phyloP scores from a whole-genome alignment of 1,284 basidiomycete species.

The Ustilago xerochloae region DNA sequence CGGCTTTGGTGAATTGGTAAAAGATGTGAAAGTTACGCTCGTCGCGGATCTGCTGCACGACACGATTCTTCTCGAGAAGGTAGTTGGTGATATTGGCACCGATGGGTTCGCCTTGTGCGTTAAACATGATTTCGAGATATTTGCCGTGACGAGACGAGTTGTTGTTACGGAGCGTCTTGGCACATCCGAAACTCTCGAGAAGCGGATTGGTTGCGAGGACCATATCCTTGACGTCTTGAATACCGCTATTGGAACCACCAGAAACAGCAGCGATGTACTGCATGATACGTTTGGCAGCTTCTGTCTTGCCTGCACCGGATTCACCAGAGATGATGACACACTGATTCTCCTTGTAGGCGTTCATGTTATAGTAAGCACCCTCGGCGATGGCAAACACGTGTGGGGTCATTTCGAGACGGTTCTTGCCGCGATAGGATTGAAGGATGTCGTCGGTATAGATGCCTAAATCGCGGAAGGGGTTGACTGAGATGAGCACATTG shows the following conservation, averaged over 20 bases:
- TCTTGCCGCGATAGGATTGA: slow-evolving; percentile 92
- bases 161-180: slow-evolving; percentile 98
- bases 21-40: slow-evolving; percentile 99
- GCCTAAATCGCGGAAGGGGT: slow-evolving; percentile 88
- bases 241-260: slow-evolving; percentile 76
- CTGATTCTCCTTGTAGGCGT: slow-evolving; percentile 98
- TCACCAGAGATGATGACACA: slow-evolving; percentile 99
- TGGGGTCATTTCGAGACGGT: slow-evolving; percentile 95
- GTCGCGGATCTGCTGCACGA: slow-evolving; percentile 94
- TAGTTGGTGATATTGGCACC: slow-evolving; percentile 99
- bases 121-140: slow-evolving; percentile 99
- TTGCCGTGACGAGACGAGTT: slow-evolving; percentile 99
- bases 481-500: slow-evolving; percentile 95
- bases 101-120: slow-evolving; percentile 88
- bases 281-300: slow-evolving; percentile 80
- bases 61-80: slow-evolving; percentile 92
- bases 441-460: slow-evolving; percentile 94
- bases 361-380: slow-evolving; percentile 98
- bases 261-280: slow-evolving; percentile 99
- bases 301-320: slow-evolving; percentile 72
- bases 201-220: slow-evolving; percentile 98
- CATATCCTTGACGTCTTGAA: slow-evolving; percentile 99
- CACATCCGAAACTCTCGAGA: slow-evolving; percentile 97
- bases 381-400: slow-evolving; percentile 99
- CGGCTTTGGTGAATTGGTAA: slow-evolving; percentile 98